These are phyloP conservation scores for Salix exigua DNA, from an alignment of 345 rosid species.

Conservation along the genomic window DNA sequence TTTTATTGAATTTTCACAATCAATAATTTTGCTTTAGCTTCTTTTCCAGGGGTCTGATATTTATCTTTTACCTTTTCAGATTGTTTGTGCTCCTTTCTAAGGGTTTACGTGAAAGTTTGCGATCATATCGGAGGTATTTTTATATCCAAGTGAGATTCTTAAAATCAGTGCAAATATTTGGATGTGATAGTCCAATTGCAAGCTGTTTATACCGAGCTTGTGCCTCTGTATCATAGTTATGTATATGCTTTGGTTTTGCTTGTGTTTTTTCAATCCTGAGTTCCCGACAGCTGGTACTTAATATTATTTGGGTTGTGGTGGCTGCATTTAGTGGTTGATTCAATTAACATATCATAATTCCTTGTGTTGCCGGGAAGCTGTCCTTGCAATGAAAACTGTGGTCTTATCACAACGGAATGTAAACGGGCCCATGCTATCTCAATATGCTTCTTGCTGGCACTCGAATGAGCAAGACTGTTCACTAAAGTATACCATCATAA, in stretches of 20 bases:
- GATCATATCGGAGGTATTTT: slow-evolving; percentile 29
- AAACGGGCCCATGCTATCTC: not conserved
- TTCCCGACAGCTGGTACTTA: not conserved
- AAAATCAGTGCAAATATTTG: slow-evolving; percentile 25
- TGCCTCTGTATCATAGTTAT: slow-evolving; percentile 28
- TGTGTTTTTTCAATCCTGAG: not conserved
- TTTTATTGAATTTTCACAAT: not conserved
- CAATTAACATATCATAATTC: not conserved
- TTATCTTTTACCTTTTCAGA: slow-evolving; percentile 30
- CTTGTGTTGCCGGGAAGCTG: not conserved
- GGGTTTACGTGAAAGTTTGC: slow-evolving; percentile 31
- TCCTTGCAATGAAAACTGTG: not conserved
- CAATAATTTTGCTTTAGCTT: not conserved
- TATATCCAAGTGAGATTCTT: slow-evolving; percentile 25
- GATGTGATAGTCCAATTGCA: slow-evolving; percentile 22
- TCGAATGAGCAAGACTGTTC: not conserved
- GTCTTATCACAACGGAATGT: not conserved
- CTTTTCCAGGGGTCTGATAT: not conserved
- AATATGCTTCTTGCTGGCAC: not conserved
- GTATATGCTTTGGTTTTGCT: slow-evolving; percentile 2
- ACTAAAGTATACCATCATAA: not conserved
- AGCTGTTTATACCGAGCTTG: slow-evolving; percentile 15
- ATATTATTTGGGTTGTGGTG: not conserved
- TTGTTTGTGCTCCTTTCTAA: slow-evolving; percentile 26
- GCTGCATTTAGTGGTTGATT: not conserved